Percentiles rank a stretch among this genome's conserved stretches.
These are phyloP conservation scores for Tieghemostelium lacteum DNA, from an alignment of 78 protist genomes.

Conservation along the genomic window DNA sequence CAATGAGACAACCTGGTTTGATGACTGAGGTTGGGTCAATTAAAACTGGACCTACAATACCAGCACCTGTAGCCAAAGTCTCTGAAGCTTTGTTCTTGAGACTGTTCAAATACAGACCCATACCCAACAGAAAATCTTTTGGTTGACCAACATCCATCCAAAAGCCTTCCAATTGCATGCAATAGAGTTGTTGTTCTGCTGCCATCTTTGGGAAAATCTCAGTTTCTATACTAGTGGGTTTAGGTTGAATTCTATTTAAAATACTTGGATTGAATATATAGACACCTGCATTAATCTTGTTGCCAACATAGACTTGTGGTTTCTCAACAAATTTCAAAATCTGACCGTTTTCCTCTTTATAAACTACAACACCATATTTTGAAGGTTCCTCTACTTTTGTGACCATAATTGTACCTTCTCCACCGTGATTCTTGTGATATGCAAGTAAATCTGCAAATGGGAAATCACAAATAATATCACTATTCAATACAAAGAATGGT, in stretches of 20 bases:
- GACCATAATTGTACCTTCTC: conserved; percentile 96
- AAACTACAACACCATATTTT: conserved; percentile 97
- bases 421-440: conserved; percentile 95
- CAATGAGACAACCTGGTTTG: conserved; percentile 90
- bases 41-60: conserved; percentile 75
- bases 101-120: conserved; percentile 48
- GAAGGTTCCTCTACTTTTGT: conserved; percentile 95
- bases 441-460: conserved; percentile 89
- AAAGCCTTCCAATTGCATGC: conserved; percentile 91
- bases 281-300: conserved; percentile 97
- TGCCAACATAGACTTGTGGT: conserved; percentile 93
- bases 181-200: conserved; percentile 83
- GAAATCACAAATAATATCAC: conserved; percentile 94
- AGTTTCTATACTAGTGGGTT: conserved; percentile 66
- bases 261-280: conserved; percentile 90
- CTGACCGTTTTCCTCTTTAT: conserved; percentile 80
- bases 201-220: conserved; percentile 97
- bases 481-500: conserved; percentile 95
- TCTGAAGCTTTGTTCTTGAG: conserved; percentile 56
- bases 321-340: conserved; percentile 95
- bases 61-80: conserved; percentile 50
- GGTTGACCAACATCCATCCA: conserved; percentile 99
- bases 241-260: conserved; percentile 89
- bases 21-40: conserved; percentile 88
- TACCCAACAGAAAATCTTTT: conserved; percentile 59